Evolutionary conservation across 768 basidiomycete genomes (phyloP), one percentile per base, ranked within the genome.

Genomic region (Russula ochroleuca): DNA sequence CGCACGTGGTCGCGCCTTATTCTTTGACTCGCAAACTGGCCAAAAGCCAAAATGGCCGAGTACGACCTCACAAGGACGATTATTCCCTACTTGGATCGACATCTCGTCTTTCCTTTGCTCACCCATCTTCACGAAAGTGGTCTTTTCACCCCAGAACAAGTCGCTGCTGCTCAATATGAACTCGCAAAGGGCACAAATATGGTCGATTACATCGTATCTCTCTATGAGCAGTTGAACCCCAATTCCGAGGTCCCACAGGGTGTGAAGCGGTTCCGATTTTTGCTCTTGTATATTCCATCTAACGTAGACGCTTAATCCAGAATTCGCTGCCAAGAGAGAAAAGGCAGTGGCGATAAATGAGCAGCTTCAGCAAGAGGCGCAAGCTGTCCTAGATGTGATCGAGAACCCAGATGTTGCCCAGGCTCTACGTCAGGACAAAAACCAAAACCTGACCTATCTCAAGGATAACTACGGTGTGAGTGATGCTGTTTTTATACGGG

Each of bases 141-240:
- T 19, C 76, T 90, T 45, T 98, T 94, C 75, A 81, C 92, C 1
- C 79, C 81, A 23, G 81, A 90, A 47, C 85, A 98, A 69, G 83
- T 98, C 62, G 85, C 86, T 62, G 78, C 85, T 45, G 96, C 97
- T 41, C 96, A 98, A 78, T 96, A 97, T 88, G 94, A 98, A 71
- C 87, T 98, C 59, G 92, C 94, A 60, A 96, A 93, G 73, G 92
- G 88, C 66, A 99, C 97, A 51, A 98, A 99, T 75, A 98, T 98
- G 95, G 88, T 96, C 63, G 95, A 96, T 75, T 99, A 96, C 71
- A 87, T 92, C 28, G 83, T 87, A 64, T 82, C 81, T 67, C 77
- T 98, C 69, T 93, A 92, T 70, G 77, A 87, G 69, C 85, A 92
- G 77, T 76, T 94, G 55, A 78, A 93, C 68, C 87, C 90, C 0